Evolutionary conservation across 495 filamentous ascomycete genomes (phyloP).

Genomic region (Tuber melanosporum): DNA sequence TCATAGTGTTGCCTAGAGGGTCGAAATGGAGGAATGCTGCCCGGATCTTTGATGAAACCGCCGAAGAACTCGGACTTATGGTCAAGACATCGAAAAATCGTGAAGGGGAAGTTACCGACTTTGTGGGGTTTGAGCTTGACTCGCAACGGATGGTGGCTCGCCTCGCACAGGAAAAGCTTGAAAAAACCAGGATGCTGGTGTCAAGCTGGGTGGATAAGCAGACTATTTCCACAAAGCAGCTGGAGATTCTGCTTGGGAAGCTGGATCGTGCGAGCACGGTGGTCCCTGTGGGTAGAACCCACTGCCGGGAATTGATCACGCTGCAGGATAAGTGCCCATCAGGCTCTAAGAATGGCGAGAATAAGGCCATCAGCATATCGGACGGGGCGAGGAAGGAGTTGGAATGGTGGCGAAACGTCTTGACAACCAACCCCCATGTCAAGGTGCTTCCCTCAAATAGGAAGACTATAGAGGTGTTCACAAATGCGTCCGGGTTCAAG

Average conservation of each 20-base stretch:
- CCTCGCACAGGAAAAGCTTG: neutral
- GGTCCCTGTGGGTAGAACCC: neutral
- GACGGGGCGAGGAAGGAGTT: neutral
- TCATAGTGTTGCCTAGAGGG: constrained; percentile 8
- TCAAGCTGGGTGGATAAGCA: neutral
- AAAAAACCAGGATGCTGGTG: neutral
- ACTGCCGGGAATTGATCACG: neutral
- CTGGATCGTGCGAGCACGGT: constrained; percentile 1
- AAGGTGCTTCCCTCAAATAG: neutral
- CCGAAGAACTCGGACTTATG: constrained; percentile 1
- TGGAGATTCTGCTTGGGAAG: neutral
- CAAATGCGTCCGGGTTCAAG: neutral
- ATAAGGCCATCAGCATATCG: neutral
- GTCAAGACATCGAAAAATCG: constrained; percentile 7
- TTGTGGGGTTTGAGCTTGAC: neutral
- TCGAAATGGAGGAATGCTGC: neutral
- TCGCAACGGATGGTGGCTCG: neutral
- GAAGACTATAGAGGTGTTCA: neutral
- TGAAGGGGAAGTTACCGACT: neutral
- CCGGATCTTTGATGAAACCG: neutral
- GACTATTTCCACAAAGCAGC: neutral
- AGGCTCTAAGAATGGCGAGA: neutral
- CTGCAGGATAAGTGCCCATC: neutral
- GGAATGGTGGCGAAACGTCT: neutral
- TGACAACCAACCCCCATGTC: neutral